These are phyloP conservation scores for Tieghemiomyces parasiticus DNA, from an alignment of 192 early-diverging fungal genomes.

Conservation along the genomic window DNA sequence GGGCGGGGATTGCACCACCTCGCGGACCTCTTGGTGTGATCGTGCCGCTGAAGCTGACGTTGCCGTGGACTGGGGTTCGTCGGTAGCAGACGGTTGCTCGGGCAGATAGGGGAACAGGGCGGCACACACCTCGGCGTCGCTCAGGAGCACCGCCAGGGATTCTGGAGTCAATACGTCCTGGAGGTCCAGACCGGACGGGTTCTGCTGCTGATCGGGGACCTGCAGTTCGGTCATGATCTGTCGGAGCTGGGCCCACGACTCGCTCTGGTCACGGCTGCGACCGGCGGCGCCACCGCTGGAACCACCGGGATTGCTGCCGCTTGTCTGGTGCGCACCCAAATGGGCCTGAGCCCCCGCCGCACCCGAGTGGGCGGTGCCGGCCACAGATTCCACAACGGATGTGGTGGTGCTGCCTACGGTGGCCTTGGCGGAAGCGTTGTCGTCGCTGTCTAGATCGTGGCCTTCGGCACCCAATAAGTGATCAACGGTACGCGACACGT, in stretches of 20 bases:
- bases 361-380: neutral
- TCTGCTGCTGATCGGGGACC: neutral
- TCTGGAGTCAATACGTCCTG: slow-evolving; percentile 23
- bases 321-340: too few relatives aligned
- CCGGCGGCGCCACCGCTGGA: neutral
- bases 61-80: neutral
- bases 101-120: slow-evolving; percentile 28
- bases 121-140: slow-evolving; percentile 16
- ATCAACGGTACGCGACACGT: slow-evolving; percentile 21
- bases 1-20: slow-evolving; percentile 25
- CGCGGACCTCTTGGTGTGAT: slow-evolving; percentile 13
- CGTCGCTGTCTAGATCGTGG: slow-evolving; percentile 15
- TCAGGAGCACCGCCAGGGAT: slow-evolving; percentile 21
- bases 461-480: slow-evolving; percentile 14
- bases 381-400: slow-evolving; percentile 8
- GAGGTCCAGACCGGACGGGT: slow-evolving; percentile 14
- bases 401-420: slow-evolving; percentile 10
- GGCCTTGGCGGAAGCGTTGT: slow-evolving; percentile 16
- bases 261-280: neutral
- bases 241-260: slow-evolving; percentile 10
- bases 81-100: slow-evolving; percentile 11
- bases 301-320: too few relatives aligned
- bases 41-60: too few relatives aligned
- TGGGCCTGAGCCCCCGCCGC: slow-evolving; percentile 16
- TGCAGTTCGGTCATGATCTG: neutral